phyloP scores from a whole-genome alignment of 2,329 filamentous ascomycete species.

The Aspergillus brasiliensis region DNA sequence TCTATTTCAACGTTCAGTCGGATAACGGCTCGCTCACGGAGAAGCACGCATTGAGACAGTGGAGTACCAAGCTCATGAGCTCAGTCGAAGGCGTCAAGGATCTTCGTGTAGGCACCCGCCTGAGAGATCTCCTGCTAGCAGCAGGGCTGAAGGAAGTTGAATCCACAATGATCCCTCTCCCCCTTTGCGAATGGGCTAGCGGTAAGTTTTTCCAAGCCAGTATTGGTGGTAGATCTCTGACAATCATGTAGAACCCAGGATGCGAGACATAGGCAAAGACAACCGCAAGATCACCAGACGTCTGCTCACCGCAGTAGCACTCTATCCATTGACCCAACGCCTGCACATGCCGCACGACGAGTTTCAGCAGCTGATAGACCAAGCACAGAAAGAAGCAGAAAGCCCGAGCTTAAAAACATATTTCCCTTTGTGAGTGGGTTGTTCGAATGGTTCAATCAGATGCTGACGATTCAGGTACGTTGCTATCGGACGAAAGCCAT shows the following conservation, averaged over 20 bases:
- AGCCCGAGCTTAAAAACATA: conserved; percentile 45
- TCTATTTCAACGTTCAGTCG: conserved; percentile 83
- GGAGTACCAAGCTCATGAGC: conserved; percentile 67
- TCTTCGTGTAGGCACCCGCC: conserved; percentile 62
- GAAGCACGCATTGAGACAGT: conserved; percentile 64
- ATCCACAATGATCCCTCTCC: conserved; percentile 64
- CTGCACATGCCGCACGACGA: conserved; percentile 44
- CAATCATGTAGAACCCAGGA: conserved; percentile 40
- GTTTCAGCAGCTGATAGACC: conserved; percentile 39
- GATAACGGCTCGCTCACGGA: conserved; percentile 76
- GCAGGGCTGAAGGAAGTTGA: conserved; percentile 72
- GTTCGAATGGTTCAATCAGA: not conserved
- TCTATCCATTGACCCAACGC: conserved; percentile 49
- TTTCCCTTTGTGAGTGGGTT: conserved; percentile 46
- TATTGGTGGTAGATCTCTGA: conserved; percentile 20
- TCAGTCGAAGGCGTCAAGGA: conserved; percentile 67
- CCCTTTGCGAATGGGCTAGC: conserved; percentile 69
- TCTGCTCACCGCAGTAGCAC: conserved; percentile 43
- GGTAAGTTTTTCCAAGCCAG: conserved; percentile 49
- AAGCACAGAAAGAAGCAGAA: conserved; percentile 42
- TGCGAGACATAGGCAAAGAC: conserved; percentile 45
- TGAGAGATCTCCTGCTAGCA: conserved; percentile 60
- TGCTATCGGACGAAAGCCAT: conserved; percentile 45
- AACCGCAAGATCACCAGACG: conserved; percentile 42
- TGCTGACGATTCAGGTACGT: conserved; percentile 41